phyloP scores from a whole-genome alignment of 2,329 filamentous ascomycete genomes.

The Aspergillus ibericus region DNA sequence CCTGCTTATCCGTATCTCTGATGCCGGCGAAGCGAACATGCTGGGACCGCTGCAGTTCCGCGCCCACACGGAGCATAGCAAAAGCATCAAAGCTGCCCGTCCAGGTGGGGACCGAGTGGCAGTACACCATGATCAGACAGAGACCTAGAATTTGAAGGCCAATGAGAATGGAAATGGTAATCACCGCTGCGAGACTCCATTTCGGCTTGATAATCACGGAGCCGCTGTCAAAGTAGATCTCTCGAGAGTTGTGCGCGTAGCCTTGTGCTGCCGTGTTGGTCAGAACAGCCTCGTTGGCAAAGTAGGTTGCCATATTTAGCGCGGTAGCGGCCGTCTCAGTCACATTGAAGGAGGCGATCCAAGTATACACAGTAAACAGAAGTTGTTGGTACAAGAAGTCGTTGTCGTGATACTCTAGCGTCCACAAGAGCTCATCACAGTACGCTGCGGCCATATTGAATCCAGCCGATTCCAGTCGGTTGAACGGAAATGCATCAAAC shows the following conservation, averaged over 20 bases:
- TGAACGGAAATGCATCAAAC: not conserved
- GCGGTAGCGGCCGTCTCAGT: not conserved
- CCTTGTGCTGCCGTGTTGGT: not conserved
- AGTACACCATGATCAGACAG: not conserved
- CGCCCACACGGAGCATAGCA: not conserved
- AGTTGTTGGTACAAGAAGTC: not conserved
- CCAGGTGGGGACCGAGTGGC: not conserved
- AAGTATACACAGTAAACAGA: not conserved
- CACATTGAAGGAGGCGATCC: not conserved
- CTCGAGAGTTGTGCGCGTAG: not conserved
- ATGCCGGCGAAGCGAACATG: not conserved
- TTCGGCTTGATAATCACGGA: not conserved
- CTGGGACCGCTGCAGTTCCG: not conserved
- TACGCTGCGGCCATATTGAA: not conserved
- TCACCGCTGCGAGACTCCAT: not conserved
- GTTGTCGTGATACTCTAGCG: not conserved
- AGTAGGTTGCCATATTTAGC: not conserved
- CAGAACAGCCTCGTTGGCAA: not conserved
- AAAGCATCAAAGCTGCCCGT: not conserved
- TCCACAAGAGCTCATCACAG: not conserved
- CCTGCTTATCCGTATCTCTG: not conserved
- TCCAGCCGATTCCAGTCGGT: not conserved
- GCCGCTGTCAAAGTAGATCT: not conserved
- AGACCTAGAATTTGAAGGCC: not conserved
- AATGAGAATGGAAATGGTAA: not conserved